These are phyloP conservation scores for Claviceps monticola DNA, from an alignment of 2,329 filamentous ascomycete genomes.

Conservation along the genomic window DNA sequence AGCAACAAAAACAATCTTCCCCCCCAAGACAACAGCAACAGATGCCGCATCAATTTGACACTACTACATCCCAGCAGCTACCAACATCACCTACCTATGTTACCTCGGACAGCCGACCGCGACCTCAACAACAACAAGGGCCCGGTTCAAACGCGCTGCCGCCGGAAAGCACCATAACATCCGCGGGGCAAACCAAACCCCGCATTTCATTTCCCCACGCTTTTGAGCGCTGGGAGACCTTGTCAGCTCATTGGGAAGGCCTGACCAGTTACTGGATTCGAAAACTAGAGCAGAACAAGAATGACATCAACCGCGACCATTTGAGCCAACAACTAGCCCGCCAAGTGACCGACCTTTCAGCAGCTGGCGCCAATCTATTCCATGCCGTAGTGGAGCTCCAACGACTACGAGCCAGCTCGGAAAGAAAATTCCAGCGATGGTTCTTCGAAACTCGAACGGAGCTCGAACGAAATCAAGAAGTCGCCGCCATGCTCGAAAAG, in stretches of 20 bases:
- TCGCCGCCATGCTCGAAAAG: constrained; percentile 65
- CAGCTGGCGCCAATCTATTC: constrained; percentile 91
- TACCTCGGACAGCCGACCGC: constrained; percentile 5
- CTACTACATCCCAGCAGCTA: not conserved
- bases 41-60: constrained; percentile 1
- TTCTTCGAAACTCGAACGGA: constrained; percentile 91
- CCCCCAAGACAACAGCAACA: not conserved
- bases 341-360: constrained; percentile 93
- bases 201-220: constrained; percentile 82
- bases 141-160: not conserved
- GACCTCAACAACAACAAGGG: not conserved
- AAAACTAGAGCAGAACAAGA: constrained; percentile 76
- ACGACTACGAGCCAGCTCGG: constrained; percentile 81
- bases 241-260: constrained; percentile 97
- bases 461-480: constrained; percentile 71
- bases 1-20: not conserved
- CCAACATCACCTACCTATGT: constrained; percentile 2
- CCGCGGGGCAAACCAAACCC: constrained; percentile 21
- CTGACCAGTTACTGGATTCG: constrained; percentile 96
- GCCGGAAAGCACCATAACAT: constrained; percentile 9
- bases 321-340: constrained; percentile 78
- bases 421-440: constrained; percentile 97
- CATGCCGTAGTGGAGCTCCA: constrained; percentile 96
- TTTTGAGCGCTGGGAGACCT: constrained; percentile 92
- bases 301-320: constrained; percentile 70